These are phyloP conservation scores for Lactifluus echinatus DNA, from an alignment of 768 basidiomycete genomes.

Conservation along the genomic window DNA sequence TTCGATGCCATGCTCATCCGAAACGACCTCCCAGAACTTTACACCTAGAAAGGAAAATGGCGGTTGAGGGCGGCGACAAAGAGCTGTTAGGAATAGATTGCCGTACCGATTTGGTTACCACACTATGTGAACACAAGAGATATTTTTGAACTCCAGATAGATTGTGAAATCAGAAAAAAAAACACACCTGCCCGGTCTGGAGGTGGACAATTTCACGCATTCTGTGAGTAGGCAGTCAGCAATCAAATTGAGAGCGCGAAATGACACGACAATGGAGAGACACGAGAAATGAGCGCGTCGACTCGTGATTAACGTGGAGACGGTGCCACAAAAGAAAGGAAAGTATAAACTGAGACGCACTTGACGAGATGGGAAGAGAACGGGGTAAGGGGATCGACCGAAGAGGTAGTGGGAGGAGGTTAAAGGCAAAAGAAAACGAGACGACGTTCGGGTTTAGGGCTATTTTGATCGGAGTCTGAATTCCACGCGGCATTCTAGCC, in stretches of 20 bases:
- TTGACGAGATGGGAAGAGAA: conserved; percentile 15
- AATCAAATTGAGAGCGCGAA: background rate
- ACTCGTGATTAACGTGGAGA: background rate
- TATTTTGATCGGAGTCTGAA: conserved; percentile 18
- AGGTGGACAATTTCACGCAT: conserved; percentile 99
- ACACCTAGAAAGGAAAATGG: conserved; percentile 48
- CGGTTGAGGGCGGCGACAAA: conserved; percentile 2
- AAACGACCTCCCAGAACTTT: conserved; percentile 97
- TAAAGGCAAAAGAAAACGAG: conserved; percentile 19
- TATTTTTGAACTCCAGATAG: conserved; percentile 23
- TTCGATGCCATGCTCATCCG: conserved; percentile 96
- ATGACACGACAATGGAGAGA: conserved; percentile 13
- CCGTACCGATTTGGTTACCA: conserved; percentile 97
- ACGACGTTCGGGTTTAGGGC: conserved; percentile 18
- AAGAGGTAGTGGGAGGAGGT: conserved; percentile 13
- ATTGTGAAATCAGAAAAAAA: conserved; percentile 1
- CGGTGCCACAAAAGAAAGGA: background rate
- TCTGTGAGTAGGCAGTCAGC: conserved; percentile 32
- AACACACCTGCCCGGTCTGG: conserved; percentile 90
- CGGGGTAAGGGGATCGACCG: conserved; percentile 13
- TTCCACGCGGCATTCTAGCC: background rate
- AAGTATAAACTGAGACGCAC: conserved; percentile 8
- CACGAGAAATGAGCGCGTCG: conserved; percentile 1
- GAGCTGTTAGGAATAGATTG: conserved; percentile 19
- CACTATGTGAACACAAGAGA: conserved; percentile 47